Base-by-base conservation (phyloP, 2,329 filamentous ascomycete genomes). In the Fusarium subtropicale region DNA sequence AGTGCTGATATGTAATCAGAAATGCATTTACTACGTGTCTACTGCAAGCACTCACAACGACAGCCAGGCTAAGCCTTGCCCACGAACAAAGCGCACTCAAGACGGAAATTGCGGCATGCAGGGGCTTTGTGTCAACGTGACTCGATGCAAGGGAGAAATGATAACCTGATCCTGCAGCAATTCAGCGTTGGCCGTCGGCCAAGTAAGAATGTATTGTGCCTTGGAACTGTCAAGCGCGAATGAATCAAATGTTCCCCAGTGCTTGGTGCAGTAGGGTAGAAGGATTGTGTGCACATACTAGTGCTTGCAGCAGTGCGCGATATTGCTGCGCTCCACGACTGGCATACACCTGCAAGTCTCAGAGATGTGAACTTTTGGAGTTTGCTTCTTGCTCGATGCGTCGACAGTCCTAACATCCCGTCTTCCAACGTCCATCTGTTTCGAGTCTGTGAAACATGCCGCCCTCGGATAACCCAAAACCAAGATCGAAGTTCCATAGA, bases 41-140 rank as follows among this genome's bases (percentile, higher is more conserved):
- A n/a, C 48, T 39, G 48, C 24, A 51, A 26, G 18, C 39, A 47
- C 45, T 38, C 34, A 50, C 34, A 26, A 62, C 31, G 33, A 28
- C 33, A 28, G 30, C 18, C 45, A 50, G 42, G 44, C 57, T 52
- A 53, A 70, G 62, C 57, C 66, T 56, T 64, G 64, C 47, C 41
- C 50, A 53, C 44, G 30, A 48, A 66, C 30, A 33, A 56, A 52
- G 65, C 45, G 30, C 50, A 48, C 11, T 39, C 18, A 52, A 54
- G 31, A 31, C 53, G 45, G 66, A 68, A 39, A 68, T 63, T 39
- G 31, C 47, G 62, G 44, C 20, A 68, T 68, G 67, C 67, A 70
- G 59, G 67, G 68, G 63, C 38, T 44, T 51, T 51, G 46, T 68
- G 63, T 65, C 59, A 68, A 65, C 67, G 66, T 71, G 68, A 70